Evolutionary conservation across 2,329 filamentous ascomycete genomes (phyloP), one percentile per base, ranked within the genome.

Genomic region (Pyrenophora seminiperda): DNA sequence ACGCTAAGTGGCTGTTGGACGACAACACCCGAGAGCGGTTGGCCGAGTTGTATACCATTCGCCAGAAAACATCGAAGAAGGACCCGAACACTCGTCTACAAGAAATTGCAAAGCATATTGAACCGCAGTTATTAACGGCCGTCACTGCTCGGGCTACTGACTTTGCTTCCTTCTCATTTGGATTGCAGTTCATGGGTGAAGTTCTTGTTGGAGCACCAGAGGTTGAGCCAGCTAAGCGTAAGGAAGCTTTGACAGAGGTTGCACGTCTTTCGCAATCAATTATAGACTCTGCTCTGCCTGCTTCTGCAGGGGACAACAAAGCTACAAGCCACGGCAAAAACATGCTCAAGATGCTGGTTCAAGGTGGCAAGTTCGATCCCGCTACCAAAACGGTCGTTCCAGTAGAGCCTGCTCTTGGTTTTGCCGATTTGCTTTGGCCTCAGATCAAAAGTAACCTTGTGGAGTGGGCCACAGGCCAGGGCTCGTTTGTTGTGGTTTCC

Each of bases 41-140:
- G 4, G 79, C 84, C 49, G 89, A 97, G 72, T 77, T 97, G 18
- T 88, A 90, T 66, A 83, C 85, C 47, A 88, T 96, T 56, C 86
- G 94, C 45, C 83, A 86, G 61, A 86, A 82, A 11, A 97, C 92
- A 2, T 96, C 90, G 58, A 99, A 97, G 77, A 99, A 99, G 75
- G 91, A 96, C 49, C 81, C 90, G 0, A 86, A 88, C 45, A 75
- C 82, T 17, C 84, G 94, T 51, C 85, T 89, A 50, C 81, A 84
- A 61, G 94, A 97, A 71, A 79, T 99, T 33, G 78, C 90, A 17
- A 83, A 85, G 51, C 81, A 85, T 9, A 77, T 96, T 20, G 91
- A 91, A 1, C 85, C 89, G 2, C 82, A 86, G 22, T 78, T 97
- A 2, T 80, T 99, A 22, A 82, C 85, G 34, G 84, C 90, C 31